Evolutionary conservation across 2,329 filamentous ascomycete species (phyloP), one percentile per base, ranked within the genome.

Genomic region (Pseudocercospora fuligena): DNA sequence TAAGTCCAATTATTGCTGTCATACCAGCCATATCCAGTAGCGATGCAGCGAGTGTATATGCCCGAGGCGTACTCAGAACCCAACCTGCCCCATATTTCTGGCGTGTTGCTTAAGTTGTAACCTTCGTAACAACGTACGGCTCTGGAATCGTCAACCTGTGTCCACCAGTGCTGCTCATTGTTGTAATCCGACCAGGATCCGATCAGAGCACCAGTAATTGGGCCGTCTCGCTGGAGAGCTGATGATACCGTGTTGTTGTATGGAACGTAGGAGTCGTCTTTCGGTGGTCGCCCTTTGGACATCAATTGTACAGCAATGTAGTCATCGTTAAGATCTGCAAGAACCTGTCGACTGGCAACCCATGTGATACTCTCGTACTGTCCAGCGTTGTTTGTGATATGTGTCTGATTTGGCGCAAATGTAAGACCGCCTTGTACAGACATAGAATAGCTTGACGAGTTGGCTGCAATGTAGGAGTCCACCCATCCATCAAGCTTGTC

Each of bases 271-370:
- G 51, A 60, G 8, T 70, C 49, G 25, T 60, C 49, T n/a, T 33
- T 51, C 11, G 23, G 14, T 11, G 49, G 19, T 25, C n/a, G 5
- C 11, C 64, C 63, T 7, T 25, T 4, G 6, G 66, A 65, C 3
- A 64, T 58, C 4, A 21, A 25, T 2, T 9, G 19, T 21, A 67
- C 56, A 27, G 25, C 36, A 1, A 14, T 1, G 11, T 25, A 63
- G 43, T 73, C 72, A n/a, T 57, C 54, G 16, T 63, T 68, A 1
- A 75, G 40, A n/a, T 66, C 61, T 2, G 59, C 29, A 43, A 76
- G 43, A 11, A 73, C 58, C 47, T 74, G 72, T 9, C 73, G 71
- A 54, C 51, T 72, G 1, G 74, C 71, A 6, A 66, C 56, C 73
- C 73, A 76, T 21, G 56, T 40, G 1, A 66, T 40, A 7, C 21